phyloP scores from a whole-genome alignment of 2,329 filamentous ascomycete species.

The Aspergillus floridensis region DNA sequence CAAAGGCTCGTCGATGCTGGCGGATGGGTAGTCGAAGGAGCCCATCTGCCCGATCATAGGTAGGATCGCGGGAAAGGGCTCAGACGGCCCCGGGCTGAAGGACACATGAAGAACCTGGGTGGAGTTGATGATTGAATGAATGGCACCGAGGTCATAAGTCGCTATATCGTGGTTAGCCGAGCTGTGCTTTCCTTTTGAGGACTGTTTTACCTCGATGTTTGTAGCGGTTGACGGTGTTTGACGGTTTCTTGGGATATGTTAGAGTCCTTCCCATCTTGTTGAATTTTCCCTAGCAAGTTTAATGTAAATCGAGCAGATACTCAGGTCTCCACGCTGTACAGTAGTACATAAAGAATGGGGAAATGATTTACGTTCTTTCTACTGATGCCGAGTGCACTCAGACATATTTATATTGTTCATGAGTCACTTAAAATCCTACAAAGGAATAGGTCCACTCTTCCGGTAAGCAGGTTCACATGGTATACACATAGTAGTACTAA shows the following conservation, averaged over 20 bases:
- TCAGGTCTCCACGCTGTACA: too few species aligned
- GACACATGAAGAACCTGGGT: slow-evolving; percentile 76
- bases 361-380: not conserved
- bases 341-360: too few species aligned
- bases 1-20: slow-evolving; percentile 61
- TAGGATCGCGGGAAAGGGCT: slow-evolving; percentile 72
- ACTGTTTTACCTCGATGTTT: slow-evolving; percentile 57
- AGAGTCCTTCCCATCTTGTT: slow-evolving; percentile 44
- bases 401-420: not conserved
- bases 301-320: not conserved
- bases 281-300: not conserved
- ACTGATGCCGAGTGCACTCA: not conserved
- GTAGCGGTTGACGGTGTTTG: slow-evolving; percentile 67
- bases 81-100: slow-evolving; percentile 61
- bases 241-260: slow-evolving; percentile 60
- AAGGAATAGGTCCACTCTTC: too few species aligned
- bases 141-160: slow-evolving; percentile 68
- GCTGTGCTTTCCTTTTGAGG: not conserved
- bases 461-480: too few species aligned
- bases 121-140: slow-evolving; percentile 73
- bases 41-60: slow-evolving; percentile 86
- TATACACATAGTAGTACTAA: not conserved
- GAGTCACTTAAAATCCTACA: not conserved
- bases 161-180: slow-evolving; percentile 45
- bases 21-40: slow-evolving; percentile 63